phyloP scores from a whole-genome alignment of 2,329 filamentous ascomycete species.

The Eurotiales sp. region DNA sequence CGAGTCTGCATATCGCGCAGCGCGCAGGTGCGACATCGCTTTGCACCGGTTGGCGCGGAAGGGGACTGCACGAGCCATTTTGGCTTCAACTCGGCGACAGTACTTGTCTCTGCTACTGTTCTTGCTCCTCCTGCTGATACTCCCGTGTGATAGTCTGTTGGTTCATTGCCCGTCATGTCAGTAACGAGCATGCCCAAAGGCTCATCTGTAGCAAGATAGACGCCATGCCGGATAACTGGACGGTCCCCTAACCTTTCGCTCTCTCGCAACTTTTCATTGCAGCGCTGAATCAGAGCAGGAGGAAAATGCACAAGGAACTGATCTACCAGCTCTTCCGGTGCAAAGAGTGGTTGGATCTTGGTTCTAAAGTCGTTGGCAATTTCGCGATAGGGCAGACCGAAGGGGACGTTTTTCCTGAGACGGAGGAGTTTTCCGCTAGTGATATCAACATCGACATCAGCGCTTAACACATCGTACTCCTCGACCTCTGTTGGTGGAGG shows the following conservation, averaged over 20 bases:
- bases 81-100: conserved; percentile 71
- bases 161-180: conserved; percentile 61
- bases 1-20: conserved; percentile 44
- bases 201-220: conserved; percentile 54
- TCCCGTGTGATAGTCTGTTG: not conserved
- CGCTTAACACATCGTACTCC: conserved; percentile 15
- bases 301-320: conserved; percentile 53
- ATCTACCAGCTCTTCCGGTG: conserved; percentile 51
- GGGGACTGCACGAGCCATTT: conserved; percentile 80
- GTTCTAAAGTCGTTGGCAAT: conserved; percentile 38
- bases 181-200: conserved; percentile 65
- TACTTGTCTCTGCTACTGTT: conserved; percentile 22
- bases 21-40: conserved; percentile 73
- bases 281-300: conserved; percentile 43
- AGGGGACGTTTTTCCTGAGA: conserved; percentile 56
- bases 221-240: conserved; percentile 47
- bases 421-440: conserved; percentile 53
- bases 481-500: conserved; percentile 20
- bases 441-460: conserved; percentile 10
- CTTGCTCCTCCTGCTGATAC: no score
- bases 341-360: conserved; percentile 54
- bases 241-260: conserved; percentile 45
- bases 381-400: conserved; percentile 50
- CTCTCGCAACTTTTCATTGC: conserved; percentile 51
- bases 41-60: conserved; percentile 60